These are phyloP conservation scores for Shiraia sp. DNA, from an alignment of 2,329 filamentous ascomycete species.

Conservation along the genomic window DNA sequence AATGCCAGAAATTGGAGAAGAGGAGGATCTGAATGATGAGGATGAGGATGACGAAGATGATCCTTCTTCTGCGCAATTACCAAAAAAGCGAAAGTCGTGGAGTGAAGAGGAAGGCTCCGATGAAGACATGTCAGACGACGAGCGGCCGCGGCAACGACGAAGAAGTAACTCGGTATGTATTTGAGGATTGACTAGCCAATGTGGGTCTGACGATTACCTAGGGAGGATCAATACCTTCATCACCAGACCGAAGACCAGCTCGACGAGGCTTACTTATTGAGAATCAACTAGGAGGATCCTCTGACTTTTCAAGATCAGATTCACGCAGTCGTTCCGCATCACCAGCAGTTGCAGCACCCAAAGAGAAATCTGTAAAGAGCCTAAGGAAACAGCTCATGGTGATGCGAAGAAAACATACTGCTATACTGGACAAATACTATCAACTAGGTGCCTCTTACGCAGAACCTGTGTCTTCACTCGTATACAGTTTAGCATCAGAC, in stretches of 20 bases:
- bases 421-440: constrained; percentile 80
- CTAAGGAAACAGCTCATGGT: constrained; percentile 74
- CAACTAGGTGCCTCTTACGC: constrained; percentile 86
- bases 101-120: constrained; percentile 65
- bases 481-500: constrained; percentile 93
- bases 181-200: background rate
- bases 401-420: constrained; percentile 76
- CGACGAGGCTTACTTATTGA: constrained; percentile 59
- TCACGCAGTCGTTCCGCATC: constrained; percentile 44
- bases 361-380: constrained; percentile 69
- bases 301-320: constrained; percentile 46
- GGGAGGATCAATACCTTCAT: constrained; percentile 65
- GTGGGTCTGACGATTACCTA: constrained; percentile 39
- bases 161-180: constrained; percentile 81
- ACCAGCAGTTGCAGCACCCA: constrained; percentile 47
- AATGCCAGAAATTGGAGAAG: constrained; percentile 87
- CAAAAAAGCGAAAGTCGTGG: constrained; percentile 48
- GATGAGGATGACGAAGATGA: constrained; percentile 46
- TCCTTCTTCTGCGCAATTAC: constrained; percentile 42
- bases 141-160: constrained; percentile 76
- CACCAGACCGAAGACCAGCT: constrained; percentile 64
- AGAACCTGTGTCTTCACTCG: constrained; percentile 90
- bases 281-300: constrained; percentile 38
- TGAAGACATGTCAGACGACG: constrained; percentile 69
- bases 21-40: constrained; percentile 64